Evolutionary conservation across 2,329 filamentous ascomycete species (phyloP).

Genomic region (Aspergillus alliaceus): DNA sequence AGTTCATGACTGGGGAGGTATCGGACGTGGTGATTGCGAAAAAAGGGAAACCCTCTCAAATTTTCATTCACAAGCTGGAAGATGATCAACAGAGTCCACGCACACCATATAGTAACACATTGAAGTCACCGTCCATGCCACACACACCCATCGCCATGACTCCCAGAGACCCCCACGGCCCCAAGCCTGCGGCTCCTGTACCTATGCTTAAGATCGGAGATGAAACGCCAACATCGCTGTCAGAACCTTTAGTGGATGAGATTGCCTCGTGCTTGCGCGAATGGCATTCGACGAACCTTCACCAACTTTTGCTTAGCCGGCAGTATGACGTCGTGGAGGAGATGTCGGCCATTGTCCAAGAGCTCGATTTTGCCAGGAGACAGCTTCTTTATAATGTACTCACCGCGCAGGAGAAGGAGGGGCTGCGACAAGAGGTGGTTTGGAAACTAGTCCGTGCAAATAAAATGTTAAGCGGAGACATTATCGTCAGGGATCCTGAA

Average conservation of each 20-base stretch:
- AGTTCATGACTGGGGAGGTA: constrained; percentile 26
- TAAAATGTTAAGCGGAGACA: constrained; percentile 88
- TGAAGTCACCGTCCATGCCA: constrained; percentile 31
- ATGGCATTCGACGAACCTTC: constrained; percentile 97
- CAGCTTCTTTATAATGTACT: constrained; percentile 94
- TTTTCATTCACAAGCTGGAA: constrained; percentile 39
- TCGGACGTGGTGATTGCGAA: constrained; percentile 36
- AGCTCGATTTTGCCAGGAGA: constrained; percentile 80
- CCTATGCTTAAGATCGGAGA: constrained; percentile 98
- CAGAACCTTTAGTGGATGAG: constrained; percentile 93
- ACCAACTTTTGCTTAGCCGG: constrained; percentile 80
- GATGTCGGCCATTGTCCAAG: constrained; percentile 75
- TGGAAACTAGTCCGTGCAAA: constrained; percentile 95
- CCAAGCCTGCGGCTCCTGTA: constrained; percentile 83
- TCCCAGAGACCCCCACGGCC: constrained; percentile 61
- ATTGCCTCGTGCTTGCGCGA: constrained; percentile 95
- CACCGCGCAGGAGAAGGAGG: constrained; percentile 78
- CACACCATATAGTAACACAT: constrained; percentile 26
- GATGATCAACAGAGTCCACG: constrained; percentile 31
- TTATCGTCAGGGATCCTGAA: constrained; percentile 87
- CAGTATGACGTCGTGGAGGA: constrained; percentile 80
- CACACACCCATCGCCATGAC: constrained; percentile 32
- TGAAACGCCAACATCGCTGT: constrained; percentile 84
- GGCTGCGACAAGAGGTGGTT: constrained; percentile 81
- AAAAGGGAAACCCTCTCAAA: constrained; percentile 43